Conservation (phyloP, 2,329 filamentous ascomycete genomes). For the Aureobasidium namibiae region DNA sequence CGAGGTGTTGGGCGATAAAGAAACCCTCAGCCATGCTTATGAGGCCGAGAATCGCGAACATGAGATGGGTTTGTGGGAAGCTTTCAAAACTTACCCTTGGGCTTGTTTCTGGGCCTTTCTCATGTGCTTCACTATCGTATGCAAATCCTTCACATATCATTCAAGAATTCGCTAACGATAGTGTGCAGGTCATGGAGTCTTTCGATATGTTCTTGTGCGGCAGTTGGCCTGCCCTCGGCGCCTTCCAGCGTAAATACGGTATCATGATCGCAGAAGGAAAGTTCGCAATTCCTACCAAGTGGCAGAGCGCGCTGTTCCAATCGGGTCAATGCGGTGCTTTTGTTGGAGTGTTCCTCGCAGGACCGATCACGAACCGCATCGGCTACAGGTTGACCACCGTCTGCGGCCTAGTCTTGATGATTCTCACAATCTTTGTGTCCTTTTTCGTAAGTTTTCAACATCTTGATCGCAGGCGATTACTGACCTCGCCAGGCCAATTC, state of each 20-base stretch:
- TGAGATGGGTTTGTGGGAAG: slow-evolving; percentile 41
- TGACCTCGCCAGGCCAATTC: slow-evolving; percentile 32
- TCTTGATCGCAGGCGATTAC: no score
- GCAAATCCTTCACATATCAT: no score
- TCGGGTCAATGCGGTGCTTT: slow-evolving; percentile 51
- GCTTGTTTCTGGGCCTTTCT: slow-evolving; percentile 48
- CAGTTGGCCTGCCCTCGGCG: slow-evolving; percentile 46
- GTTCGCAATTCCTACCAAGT: slow-evolving; percentile 43
- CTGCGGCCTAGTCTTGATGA: slow-evolving; percentile 47
- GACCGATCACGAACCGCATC: slow-evolving; percentile 49
- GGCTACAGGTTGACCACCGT: slow-evolving; percentile 55
- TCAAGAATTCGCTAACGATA: no score
- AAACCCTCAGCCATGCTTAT: slow-evolving; percentile 46
- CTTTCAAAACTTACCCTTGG: slow-evolving; percentile 44
- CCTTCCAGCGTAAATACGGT: slow-evolving; percentile 43
- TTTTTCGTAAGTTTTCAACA: slow-evolving; percentile 38
- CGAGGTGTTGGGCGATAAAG: slow-evolving; percentile 16
- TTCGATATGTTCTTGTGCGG: slow-evolving; percentile 55
- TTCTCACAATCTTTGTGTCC: slow-evolving; percentile 51
- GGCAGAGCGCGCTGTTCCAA: slow-evolving; percentile 52
- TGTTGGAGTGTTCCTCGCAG: slow-evolving; percentile 51
- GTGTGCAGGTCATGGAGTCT: slow-evolving; percentile 53
- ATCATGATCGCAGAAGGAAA: slow-evolving; percentile 24
- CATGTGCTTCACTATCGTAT: slow-evolving; percentile 49
- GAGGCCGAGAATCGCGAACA: slow-evolving; percentile 49